Evolutionary conservation across 139 green algal species (phyloP).

Genomic region (Picochlorum sp.): DNA sequence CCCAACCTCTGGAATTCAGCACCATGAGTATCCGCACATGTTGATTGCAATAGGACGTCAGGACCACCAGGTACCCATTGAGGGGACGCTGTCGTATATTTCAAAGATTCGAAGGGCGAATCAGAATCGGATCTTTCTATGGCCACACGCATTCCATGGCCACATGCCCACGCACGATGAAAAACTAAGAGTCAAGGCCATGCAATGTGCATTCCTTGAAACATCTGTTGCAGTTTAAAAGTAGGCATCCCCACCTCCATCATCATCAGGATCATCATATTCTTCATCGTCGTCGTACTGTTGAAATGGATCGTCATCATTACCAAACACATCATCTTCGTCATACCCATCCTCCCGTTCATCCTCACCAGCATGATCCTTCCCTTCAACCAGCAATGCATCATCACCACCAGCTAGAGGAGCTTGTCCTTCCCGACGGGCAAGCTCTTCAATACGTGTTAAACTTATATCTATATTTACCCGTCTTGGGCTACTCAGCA

Average conservation of each 20-base stretch:
- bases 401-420: not conserved
- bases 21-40: slow-evolving; percentile 8
- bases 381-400: not conserved
- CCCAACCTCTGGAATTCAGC: not conserved
- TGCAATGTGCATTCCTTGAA: slow-evolving; percentile 21
- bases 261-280: slow-evolving; percentile 14
- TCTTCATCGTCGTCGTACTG: slow-evolving; percentile 17
- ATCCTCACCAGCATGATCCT: not conserved
- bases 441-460: not conserved
- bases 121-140: slow-evolving; percentile 7
- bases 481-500: too few species aligned
- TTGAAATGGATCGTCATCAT: slow-evolving; percentile 11
- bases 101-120: slow-evolving; percentile 6
- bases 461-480: not conserved
- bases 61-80: slow-evolving; percentile 23
- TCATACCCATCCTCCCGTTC: slow-evolving; percentile 1
- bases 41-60: slow-evolving; percentile 12
- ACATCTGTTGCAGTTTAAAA: not conserved
- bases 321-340: slow-evolving; percentile 7
- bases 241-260: slow-evolving; percentile 7
- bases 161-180: slow-evolving; percentile 25
- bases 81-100: slow-evolving; percentile 18
- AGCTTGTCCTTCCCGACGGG: not conserved
- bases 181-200: not conserved
- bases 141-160: slow-evolving; percentile 10